Percentiles rank a stretch among this genome's conserved stretches.
Evolutionary conservation across 148 eudicot genomes (phyloP).

Genomic region (Dianthus caryophyllus): DNA sequence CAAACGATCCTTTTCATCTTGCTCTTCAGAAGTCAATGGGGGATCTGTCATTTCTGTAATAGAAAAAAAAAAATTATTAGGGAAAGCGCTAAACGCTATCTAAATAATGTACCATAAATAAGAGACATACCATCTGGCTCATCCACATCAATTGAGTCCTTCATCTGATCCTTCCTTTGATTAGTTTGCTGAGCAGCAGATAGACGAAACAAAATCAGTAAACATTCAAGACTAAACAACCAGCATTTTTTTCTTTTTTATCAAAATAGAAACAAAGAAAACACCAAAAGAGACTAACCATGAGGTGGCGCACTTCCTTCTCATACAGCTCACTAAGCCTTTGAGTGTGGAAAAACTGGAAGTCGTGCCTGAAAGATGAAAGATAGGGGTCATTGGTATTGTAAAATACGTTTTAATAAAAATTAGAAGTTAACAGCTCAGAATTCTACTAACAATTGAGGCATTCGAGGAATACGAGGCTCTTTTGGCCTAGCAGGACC

Average conservation of each 20-base stretch:
- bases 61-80: constrained; percentile 26
- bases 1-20: constrained; percentile 84
- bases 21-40: constrained; percentile 95
- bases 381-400: not conserved
- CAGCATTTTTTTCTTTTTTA: too few relatives aligned
- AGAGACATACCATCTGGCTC: constrained; percentile 70
- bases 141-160: constrained; percentile 92
- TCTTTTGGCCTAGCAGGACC: constrained; percentile 89
- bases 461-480: constrained; percentile 99
- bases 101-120: not conserved
- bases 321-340: constrained; percentile 90
- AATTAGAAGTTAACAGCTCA: constrained; percentile 1
- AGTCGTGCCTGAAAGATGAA: constrained; percentile 67
- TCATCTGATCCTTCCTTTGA: constrained; percentile 69
- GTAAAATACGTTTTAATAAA: constrained; percentile 1
- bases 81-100: not conserved
- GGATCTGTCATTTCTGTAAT: constrained; percentile 72
- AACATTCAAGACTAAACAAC: not conserved
- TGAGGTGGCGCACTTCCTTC: constrained; percentile 93
- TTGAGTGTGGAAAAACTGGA: constrained; percentile 92
- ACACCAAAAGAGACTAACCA: constrained; percentile 46
- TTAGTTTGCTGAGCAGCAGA: constrained; percentile 47
- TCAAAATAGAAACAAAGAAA: not conserved
- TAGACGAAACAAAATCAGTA: constrained; percentile 13
- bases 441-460: constrained; percentile 64